Evolutionary conservation across 2,329 filamentous ascomycete species (phyloP).

Genomic region (Cercospora berteroae): DNA sequence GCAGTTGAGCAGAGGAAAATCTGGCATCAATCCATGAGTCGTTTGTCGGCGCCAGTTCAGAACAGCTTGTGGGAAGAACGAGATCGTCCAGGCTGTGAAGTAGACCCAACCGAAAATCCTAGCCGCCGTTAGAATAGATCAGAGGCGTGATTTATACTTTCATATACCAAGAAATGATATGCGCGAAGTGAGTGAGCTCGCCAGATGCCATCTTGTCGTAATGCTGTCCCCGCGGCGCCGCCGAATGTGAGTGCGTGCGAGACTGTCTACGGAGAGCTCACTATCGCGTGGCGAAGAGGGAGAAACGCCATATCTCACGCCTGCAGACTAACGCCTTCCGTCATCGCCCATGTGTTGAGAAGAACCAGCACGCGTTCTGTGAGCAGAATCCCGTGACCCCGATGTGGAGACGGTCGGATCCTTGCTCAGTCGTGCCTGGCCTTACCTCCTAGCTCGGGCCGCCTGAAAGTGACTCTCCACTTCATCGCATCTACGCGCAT

Average conservation of each 20-base stretch:
- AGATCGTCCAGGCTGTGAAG: conserved; percentile 62
- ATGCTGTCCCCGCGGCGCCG: not conserved
- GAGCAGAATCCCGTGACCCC: not conserved
- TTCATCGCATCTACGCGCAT: conserved; percentile 7
- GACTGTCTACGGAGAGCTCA: not conserved
- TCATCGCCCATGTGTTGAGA: not conserved
- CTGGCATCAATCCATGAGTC: conserved; percentile 79
- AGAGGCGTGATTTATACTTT: not conserved
- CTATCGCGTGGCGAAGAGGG: not conserved
- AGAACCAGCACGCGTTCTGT: not conserved
- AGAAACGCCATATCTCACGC: not conserved
- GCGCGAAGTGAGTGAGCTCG: conserved; percentile 5
- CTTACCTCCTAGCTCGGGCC: not conserved
- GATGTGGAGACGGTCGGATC: not conserved
- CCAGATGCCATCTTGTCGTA: not conserved
- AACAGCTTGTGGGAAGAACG: conserved; percentile 88
- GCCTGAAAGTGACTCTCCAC: conserved; percentile 2
- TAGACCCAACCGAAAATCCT: conserved; percentile 36
- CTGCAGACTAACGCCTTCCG: not conserved
- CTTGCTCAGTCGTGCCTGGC: not conserved
- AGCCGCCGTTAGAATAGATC: not conserved
- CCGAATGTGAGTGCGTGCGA: not conserved
- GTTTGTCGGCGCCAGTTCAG: conserved; percentile 74
- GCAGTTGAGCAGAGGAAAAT: conserved; percentile 77
- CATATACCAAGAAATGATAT: conserved; percentile 23